phyloP scores from a whole-genome alignment of 2,329 filamentous ascomycete species.

The Fusarium abutilonis region DNA sequence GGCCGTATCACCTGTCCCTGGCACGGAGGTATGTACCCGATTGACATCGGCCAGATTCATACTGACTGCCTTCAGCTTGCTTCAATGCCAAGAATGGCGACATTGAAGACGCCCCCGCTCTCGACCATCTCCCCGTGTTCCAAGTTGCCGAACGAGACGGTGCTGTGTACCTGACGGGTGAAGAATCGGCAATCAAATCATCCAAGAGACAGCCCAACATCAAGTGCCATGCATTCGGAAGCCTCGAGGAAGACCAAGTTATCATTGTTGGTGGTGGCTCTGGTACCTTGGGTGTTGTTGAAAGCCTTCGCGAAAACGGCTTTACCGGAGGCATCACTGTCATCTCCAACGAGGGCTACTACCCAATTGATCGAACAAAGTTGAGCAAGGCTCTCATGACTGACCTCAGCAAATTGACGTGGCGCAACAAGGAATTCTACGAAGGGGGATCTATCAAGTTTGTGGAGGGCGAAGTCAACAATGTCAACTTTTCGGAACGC shows the following conservation, averaged over 20 bases:
- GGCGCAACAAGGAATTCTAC: slow-evolving; percentile 82
- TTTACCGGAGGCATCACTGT: slow-evolving; percentile 84
- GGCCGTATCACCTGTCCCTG: slow-evolving; percentile 92
- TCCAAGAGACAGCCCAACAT: slow-evolving; percentile 78
- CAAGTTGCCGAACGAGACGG: slow-evolving; percentile 83
- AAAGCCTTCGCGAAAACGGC: slow-evolving; percentile 83
- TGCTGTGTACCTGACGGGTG: slow-evolving; percentile 83
- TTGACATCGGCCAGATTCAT: slow-evolving; percentile 1
- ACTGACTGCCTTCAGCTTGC: slow-evolving; percentile 70
- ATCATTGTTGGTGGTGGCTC: slow-evolving; percentile 91
- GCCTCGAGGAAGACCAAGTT: slow-evolving; percentile 68
- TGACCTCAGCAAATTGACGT: slow-evolving; percentile 80
- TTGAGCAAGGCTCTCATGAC: slow-evolving; percentile 91
- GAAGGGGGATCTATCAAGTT: slow-evolving; percentile 67
- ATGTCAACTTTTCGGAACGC: slow-evolving; percentile 79
- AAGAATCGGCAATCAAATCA: slow-evolving; percentile 79
- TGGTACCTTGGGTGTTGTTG: slow-evolving; percentile 81
- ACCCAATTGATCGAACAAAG: slow-evolving; percentile 93
- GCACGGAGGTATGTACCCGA: slow-evolving; percentile 80
- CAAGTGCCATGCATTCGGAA: slow-evolving; percentile 68
- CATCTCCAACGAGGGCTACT: slow-evolving; percentile 83
- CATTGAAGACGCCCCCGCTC: slow-evolving; percentile 91
- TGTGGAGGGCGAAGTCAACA: slow-evolving; percentile 71
- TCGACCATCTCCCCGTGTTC: slow-evolving; percentile 87
- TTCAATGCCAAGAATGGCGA: slow-evolving; percentile 91